Evolutionary conservation across 2,329 filamentous ascomycete species (phyloP), one percentile per base, ranked within the genome.

Genomic region (Cadophora luteo-olivacea): DNA sequence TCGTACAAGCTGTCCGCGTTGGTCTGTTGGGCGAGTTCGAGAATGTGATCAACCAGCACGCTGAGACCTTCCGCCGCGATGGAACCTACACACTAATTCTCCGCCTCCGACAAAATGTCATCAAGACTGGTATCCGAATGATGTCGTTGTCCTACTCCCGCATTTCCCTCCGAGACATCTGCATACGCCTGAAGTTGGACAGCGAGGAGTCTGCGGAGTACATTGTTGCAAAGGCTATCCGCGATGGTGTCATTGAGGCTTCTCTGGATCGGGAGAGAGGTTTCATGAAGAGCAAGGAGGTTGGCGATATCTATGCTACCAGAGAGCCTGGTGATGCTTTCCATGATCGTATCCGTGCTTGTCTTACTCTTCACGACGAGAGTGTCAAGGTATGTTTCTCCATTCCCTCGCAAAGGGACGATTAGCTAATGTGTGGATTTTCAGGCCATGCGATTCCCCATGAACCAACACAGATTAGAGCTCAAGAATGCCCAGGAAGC

Each of bases 121-220:
- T 99, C 88, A 97, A 97, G 86, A 99, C 96, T 3, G 96, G 96
- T 73, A 97, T 99, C 72, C 93, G 96, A 75, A 97, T 98, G 94
- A 97, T 99, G 89, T 98, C 95, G 51, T 85, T 99, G 72, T 97
- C 94, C 24, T 99, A 99, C 84, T 97, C 95, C 69, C 92, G 95
- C 71, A 99, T 99, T 77, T 97, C 95, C 0, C 87, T 99, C 66
- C 91, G 96, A 68, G 96, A 99, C 79, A 99, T 99, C 75, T 99
- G 96, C 83, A 94, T 98, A 68, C 92, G 96, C 60, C 86, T 99
- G 62, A 94, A 97, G 64, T 85, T 99, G 11, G 93, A 96, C 73
- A 97, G 92, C 75, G 96, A 99, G 80, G 96, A 99, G 84, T 97
- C 93, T 52, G 96, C 96, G 12, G 96, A 99, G 83, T 99, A 99